Conservation (phyloP, 139 green algal species). For the Haematococcus lacustris region DNA sequence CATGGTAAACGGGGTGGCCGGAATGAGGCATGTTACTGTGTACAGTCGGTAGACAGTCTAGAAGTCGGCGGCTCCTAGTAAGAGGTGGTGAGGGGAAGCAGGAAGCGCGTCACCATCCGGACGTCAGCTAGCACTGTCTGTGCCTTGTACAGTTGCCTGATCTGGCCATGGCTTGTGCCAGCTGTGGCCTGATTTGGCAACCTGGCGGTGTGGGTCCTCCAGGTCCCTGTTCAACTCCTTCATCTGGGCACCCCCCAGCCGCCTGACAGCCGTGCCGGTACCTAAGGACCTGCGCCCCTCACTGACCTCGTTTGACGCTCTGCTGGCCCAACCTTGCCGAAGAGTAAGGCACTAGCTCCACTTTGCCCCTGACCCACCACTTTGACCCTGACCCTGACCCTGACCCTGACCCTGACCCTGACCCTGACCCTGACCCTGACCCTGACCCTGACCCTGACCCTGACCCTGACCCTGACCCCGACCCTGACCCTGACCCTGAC, state of each 20-base stretch:
- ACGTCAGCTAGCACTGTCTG: background rate
- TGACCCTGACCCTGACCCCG: background rate
- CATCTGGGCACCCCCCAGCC: background rate
- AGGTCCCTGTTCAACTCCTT: background rate
- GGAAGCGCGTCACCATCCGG: background rate
- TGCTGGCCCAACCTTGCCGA: constrained; percentile 3
- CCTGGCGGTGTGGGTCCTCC: background rate
- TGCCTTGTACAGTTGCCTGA: background rate
- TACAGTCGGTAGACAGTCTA: background rate
- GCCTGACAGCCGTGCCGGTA: background rate
- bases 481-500: background rate
- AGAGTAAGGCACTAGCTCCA: background rate
- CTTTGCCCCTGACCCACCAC: background rate
- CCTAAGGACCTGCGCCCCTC: background rate
- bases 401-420: background rate
- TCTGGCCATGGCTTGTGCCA: background rate
- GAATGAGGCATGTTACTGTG: too few relatives aligned
- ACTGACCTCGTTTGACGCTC: background rate
- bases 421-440: background rate
- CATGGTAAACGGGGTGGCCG: too few relatives aligned
- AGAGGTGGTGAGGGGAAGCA: background rate
- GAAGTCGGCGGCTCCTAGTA: background rate
- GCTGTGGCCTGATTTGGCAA: background rate
- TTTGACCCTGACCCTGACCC: background rate
- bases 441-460: background rate